phyloP scores from a whole-genome alignment of 495 filamentous ascomycete genomes.

The Neurospora pannonica region DNA sequence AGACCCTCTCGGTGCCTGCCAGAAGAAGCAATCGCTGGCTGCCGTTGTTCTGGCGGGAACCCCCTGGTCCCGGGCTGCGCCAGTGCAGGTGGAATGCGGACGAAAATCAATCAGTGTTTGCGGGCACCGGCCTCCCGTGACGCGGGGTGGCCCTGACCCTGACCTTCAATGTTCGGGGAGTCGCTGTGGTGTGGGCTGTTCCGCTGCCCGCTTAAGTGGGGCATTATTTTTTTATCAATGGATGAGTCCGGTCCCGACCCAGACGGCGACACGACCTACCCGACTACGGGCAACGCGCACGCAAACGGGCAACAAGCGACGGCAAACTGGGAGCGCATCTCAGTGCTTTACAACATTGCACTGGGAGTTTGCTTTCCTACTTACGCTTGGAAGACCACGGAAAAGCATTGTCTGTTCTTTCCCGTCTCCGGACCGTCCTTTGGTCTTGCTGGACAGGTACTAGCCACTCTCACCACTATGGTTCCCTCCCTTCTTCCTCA shows the following conservation, averaged over 20 bases:
- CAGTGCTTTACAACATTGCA: background rate
- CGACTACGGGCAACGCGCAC: background rate
- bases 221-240: background rate
- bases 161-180: background rate
- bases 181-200: background rate
- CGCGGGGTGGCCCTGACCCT: background rate
- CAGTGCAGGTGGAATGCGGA: background rate
- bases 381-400: background rate
- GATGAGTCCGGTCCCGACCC: background rate
- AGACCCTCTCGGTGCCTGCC: background rate
- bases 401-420: background rate
- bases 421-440: background rate
- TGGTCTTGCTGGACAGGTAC: background rate
- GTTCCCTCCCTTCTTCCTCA: background rate
- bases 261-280: background rate
- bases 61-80: background rate
- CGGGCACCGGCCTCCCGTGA: background rate
- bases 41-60: background rate
- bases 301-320: background rate
- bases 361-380: background rate
- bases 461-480: background rate
- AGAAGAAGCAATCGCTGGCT: background rate
- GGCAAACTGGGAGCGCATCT: background rate
- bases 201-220: background rate
- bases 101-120: background rate